These are phyloP conservation scores for Centrapalus pauciflorus DNA, from an alignment of 129 eudicot species.

Conservation along the genomic window DNA sequence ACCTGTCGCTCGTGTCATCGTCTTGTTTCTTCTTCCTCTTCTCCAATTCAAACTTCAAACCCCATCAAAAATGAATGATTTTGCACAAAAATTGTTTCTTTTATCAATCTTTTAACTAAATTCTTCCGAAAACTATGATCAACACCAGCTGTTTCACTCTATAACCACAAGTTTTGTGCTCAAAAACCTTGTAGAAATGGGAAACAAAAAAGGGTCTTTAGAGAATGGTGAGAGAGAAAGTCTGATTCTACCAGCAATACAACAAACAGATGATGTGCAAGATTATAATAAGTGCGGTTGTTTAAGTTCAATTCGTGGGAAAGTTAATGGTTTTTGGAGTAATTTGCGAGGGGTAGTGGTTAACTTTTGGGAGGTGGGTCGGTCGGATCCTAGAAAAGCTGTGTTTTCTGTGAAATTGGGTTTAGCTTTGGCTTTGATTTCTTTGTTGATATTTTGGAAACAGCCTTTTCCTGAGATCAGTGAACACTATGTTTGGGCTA, in stretches of 20 bases:
- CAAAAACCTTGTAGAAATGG: not conserved
- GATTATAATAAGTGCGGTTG: constrained; percentile 3
- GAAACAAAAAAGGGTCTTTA: constrained; percentile 4
- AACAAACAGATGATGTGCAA: not conserved
- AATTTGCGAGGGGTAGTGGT: constrained; percentile 16
- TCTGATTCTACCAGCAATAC: constrained; percentile 10
- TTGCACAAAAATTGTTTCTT: not conserved
- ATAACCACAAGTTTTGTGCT: not conserved
- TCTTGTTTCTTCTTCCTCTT: not conserved
- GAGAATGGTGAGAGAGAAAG: constrained; percentile 35
- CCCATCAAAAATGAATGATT: not conserved
- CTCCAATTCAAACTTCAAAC: not conserved
- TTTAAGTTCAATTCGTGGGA: constrained; percentile 3
- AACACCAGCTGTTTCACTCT: not conserved
- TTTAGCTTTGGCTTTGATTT: constrained; percentile 50
- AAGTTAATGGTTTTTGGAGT: constrained; percentile 24
- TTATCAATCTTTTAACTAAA: not conserved
- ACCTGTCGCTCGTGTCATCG: not conserved
- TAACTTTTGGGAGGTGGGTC: constrained; percentile 40
- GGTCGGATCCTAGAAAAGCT: constrained; percentile 57
- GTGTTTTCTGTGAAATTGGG: constrained; percentile 61
- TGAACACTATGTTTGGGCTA: constrained; percentile 61
- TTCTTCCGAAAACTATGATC: not conserved
- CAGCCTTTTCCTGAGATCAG: constrained; percentile 50
- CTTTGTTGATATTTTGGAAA: constrained; percentile 51